Conservation (phyloP, 2,329 filamentous ascomycete genomes). For the Paraphaeosphaeria minitans region DNA sequence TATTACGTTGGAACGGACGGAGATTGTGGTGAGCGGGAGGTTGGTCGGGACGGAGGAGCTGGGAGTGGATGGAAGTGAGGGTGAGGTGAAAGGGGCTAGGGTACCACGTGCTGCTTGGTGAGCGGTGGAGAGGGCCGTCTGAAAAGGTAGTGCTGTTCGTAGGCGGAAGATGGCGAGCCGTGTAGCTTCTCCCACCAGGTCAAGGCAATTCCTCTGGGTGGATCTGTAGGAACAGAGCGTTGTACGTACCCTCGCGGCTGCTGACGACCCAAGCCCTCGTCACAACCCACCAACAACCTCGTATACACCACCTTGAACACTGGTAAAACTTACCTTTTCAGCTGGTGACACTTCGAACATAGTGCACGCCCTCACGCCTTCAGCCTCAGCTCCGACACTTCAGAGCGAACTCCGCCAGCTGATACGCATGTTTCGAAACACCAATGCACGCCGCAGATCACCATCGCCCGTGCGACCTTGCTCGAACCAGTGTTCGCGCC, state of each 20-base stretch:
- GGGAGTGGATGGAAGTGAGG: background rate
- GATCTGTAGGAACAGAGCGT: background rate
- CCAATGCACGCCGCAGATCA: slow-evolving; percentile 1
- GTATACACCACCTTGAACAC: background rate
- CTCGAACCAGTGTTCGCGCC: slow-evolving; percentile 10
- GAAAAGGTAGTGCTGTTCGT: background rate
- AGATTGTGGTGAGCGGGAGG: background rate
- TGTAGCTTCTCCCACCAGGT: background rate
- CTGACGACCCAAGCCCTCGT: background rate
- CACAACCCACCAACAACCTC: background rate
- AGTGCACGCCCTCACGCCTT: background rate
- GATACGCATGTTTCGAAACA: slow-evolving; percentile 4
- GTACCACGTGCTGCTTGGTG: background rate
- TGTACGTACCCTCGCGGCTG: background rate
- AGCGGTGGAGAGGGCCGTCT: background rate
- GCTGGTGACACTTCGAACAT: background rate
- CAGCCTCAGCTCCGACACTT: background rate
- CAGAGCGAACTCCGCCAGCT: slow-evolving; percentile 2
- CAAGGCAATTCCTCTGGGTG: background rate
- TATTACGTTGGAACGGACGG: background rate
- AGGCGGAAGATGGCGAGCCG: background rate
- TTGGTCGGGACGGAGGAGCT: background rate
- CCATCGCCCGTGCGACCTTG: background rate
- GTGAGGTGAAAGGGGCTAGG: background rate
- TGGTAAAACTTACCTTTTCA: background rate